Conservation (phyloP, 345 rosid species). For the Rhodamnia argentea region DNA sequence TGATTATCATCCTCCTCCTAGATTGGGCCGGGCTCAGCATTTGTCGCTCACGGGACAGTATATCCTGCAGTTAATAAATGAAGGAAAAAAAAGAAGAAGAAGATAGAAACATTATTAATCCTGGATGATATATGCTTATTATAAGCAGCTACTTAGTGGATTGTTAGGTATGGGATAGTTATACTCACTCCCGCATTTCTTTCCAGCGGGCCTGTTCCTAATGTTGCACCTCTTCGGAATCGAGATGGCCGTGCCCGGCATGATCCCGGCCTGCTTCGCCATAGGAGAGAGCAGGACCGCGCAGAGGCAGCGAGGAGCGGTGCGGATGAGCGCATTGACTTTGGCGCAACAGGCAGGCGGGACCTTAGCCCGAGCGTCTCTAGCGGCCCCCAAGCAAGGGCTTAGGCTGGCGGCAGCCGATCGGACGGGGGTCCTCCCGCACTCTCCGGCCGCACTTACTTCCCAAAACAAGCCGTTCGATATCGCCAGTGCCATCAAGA, state of each 20-base stretch:
- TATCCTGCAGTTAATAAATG: not conserved
- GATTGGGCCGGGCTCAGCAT: not conserved
- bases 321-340: slow-evolving; percentile 44
- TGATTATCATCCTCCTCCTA: not conserved
- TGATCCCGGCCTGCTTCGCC: slow-evolving; percentile 70
- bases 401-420: slow-evolving; percentile 61
- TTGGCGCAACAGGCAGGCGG: slow-evolving; percentile 62
- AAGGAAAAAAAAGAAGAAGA: not conserved
- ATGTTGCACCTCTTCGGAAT: slow-evolving; percentile 82
- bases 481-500: not conserved
- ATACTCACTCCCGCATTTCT: slow-evolving; percentile 64
- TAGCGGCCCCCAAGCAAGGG: slow-evolving; percentile 64
- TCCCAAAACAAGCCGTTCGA: not conserved
- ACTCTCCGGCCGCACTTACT: slow-evolving; percentile 32
- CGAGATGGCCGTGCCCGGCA: slow-evolving; percentile 58
- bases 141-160: not conserved
- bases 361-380: slow-evolving; percentile 33
- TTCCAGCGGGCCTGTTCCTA: slow-evolving; percentile 54
- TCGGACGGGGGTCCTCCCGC: slow-evolving; percentile 57
- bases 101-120: not conserved
- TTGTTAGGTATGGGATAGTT: not conserved
- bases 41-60: not conserved
- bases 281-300: slow-evolving; percentile 65
- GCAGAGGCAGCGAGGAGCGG: slow-evolving; percentile 66
- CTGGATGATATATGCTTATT: not conserved